Percentiles rank a stretch among this genome's conserved stretches.
phyloP scores from a whole-genome alignment of 2,329 filamentous ascomycete genomes.

The Cytospora piceae region DNA sequence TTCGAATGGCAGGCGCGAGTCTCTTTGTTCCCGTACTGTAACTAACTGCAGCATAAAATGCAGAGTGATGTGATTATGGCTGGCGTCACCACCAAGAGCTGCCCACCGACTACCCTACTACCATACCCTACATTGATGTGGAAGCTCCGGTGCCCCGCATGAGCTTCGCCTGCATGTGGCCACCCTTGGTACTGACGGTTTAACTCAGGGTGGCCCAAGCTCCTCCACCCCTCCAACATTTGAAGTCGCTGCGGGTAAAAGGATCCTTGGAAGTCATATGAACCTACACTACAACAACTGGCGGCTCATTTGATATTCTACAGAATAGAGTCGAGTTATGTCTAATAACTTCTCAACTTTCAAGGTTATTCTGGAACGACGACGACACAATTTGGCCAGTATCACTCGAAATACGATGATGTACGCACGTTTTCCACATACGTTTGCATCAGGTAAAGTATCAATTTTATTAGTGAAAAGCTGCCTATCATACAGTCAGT shows the following conservation, averaged over 20 bases:
- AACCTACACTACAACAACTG: not conserved
- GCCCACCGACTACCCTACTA: too few species aligned
- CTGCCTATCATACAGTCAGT: conserved; percentile 32
- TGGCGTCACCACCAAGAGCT: not conserved
- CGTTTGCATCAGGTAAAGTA: not conserved
- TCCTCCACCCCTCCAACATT: not conserved
- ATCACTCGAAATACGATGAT: not conserved
- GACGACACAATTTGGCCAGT: not conserved
- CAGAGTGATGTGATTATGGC: conserved; percentile 1
- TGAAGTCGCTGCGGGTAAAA: not conserved
- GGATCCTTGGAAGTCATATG: not conserved
- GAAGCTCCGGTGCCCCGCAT: not conserved
- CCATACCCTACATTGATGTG: not conserved
- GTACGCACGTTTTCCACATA: not conserved
- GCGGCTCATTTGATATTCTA: not conserved
- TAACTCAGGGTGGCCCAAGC: not conserved
- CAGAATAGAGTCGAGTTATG: not conserved
- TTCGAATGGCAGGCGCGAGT: not conserved
- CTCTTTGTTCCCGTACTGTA: not conserved
- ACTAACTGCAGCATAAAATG: not conserved
- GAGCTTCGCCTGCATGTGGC: not conserved
- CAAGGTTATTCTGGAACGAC: too few species aligned
- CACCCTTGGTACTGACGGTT: not conserved
- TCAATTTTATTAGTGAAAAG: conserved; percentile 27
- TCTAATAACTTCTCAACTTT: not conserved